Evolutionary conservation across 345 rosid species (phyloP).

Genomic region (Boechera divaricarpa): DNA sequence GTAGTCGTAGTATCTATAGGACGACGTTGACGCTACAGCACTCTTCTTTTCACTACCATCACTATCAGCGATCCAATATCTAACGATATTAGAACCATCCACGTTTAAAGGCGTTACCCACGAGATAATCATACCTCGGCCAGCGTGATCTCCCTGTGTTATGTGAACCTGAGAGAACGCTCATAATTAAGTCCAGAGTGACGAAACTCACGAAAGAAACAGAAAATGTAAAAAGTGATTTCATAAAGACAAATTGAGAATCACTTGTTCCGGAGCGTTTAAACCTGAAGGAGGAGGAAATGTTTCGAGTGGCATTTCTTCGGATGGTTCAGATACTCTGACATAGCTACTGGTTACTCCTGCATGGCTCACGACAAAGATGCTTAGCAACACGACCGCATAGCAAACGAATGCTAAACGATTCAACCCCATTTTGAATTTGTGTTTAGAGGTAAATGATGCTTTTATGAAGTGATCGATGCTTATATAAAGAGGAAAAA

Average conservation of each 20-base stretch:
- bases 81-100: constrained; percentile 44
- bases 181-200: not conserved
- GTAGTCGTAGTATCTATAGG: constrained; percentile 50
- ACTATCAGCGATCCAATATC: constrained; percentile 43
- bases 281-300: constrained; percentile 41
- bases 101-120: constrained; percentile 50
- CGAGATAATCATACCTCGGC: constrained; percentile 52
- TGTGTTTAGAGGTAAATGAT: not conserved
- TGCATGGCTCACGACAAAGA: constrained; percentile 2
- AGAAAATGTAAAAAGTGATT: not conserved
- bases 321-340: constrained; percentile 40
- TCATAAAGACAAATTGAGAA: not conserved
- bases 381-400: not conserved
- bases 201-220: not conserved
- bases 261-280: constrained; percentile 42
- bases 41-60: constrained; percentile 22
- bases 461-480: not conserved
- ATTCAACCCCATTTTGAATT: not conserved
- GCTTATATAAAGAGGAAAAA: not conserved
- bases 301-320: constrained; percentile 41
- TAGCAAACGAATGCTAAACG: not conserved
- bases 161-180: constrained; percentile 50
- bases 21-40: constrained; percentile 32
- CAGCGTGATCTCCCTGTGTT: constrained; percentile 56
- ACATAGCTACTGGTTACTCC: constrained; percentile 30